Base-by-base conservation (phyloP, 805 yeast species). In the Yamadazyma philogaea region DNA sequence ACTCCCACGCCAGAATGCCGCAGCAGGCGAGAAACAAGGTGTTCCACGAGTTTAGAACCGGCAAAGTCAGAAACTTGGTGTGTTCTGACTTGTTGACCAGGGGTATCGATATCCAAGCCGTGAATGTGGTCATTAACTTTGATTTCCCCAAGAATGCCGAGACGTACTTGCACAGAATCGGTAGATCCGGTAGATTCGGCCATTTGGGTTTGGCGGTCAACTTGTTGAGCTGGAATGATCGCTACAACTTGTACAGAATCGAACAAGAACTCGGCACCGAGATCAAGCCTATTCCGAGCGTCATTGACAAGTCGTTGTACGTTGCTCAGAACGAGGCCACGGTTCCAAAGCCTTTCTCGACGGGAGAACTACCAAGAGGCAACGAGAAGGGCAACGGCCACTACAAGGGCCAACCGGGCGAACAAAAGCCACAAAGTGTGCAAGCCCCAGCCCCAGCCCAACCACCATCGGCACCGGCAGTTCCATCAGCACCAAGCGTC, bases 31-130 rank as follows among this genome's bases (percentile, higher is more conserved):
- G 99, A 77, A 93, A 93, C 71, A 87, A 89, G 62, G 99, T 93
- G 6, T 93, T 93, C 80, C 99, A 93, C 63, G 98, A 93, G 66
- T 93, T 93, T 66, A 86, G 99, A 75, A 96, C 88, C 63, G 99
- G 99, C 38, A 89, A 87, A 64, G 96, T 93, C 60, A 84, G 99
- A 72, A 93, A 93, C 60, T 76, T 93, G 58, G 99, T 93, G 31
- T 93, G 99, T 70, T 87, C 98, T 1, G 99, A 93, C 70, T 75
- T 93, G 49, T 78, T 93, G 50, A 91, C 98, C 22, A 86, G 98
- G 76, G 98, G 99, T 78, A 93, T 93, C 57, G 99, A 93, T 75
- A 91, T 93, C 56, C 98, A 93, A 68, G 98, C 98, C 6, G 99
- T 93, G 51, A 93, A 93, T 61, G 98, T 93, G 36, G 99, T 93